Evolutionary conservation across 1,284 basidiomycete genomes (phyloP).

Genomic region (Phlebopus sp.): DNA sequence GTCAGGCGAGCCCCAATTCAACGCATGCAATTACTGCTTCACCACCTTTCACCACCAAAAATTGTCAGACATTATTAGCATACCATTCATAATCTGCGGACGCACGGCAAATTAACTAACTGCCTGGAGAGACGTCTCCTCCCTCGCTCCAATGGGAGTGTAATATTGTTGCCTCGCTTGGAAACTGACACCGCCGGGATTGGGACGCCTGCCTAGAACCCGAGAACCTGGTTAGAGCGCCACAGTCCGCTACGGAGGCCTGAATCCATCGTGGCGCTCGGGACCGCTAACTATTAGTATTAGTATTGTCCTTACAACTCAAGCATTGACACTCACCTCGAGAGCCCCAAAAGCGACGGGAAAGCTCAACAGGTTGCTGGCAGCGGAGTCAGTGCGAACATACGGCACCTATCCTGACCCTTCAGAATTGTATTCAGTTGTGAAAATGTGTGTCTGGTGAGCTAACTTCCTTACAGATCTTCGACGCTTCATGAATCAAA

Average conservation of each 20-base stretch:
- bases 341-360: neutral
- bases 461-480: neutral
- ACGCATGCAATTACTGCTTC: constrained; percentile 4
- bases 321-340: neutral
- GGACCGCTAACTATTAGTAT: neutral
- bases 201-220: constrained; percentile 8
- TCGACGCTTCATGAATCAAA: neutral
- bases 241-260: neutral
- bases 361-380: too few relatives aligned
- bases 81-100: too few relatives aligned
- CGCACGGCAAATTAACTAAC: too few relatives aligned
- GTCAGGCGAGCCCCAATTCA: constrained; percentile 10
- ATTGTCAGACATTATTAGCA: too few relatives aligned
- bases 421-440: too few relatives aligned
- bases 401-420: too few relatives aligned
- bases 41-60: too few relatives aligned
- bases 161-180: neutral
- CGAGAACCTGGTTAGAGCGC: neutral
- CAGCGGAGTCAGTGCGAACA: too few relatives aligned
- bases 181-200: constrained; percentile 16
- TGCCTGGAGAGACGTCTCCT: too few relatives aligned
- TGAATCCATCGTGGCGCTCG: constrained; percentile 17
- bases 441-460: neutral
- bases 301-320: neutral
- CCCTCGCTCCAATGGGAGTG: too few relatives aligned